phyloP scores from a whole-genome alignment of 2,329 filamentous ascomycete species.

The Macrophomina tecta region DNA sequence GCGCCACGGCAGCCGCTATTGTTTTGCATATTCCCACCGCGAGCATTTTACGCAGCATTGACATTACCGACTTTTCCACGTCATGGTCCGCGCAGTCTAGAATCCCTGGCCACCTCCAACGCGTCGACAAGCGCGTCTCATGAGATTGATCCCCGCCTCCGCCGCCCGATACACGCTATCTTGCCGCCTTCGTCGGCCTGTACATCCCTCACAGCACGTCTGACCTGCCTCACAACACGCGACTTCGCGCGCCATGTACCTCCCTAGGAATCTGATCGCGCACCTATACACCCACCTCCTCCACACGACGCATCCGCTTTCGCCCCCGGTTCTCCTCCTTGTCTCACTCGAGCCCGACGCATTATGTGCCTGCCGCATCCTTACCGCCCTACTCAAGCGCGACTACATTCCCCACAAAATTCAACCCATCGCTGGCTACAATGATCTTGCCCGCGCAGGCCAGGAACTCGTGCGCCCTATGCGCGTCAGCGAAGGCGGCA shows the following conservation, averaged over 20 bases:
- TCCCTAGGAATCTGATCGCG: conserved; percentile 85
- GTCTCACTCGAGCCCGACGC: conserved; percentile 94
- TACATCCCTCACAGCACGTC: background rate
- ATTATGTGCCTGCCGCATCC: conserved; percentile 91
- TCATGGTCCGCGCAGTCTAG: conserved; percentile 20
- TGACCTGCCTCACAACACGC: background rate
- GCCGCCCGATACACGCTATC: background rate
- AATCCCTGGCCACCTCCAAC: conserved; percentile 16
- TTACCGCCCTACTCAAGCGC: conserved; percentile 91
- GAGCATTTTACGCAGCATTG: conserved; percentile 16
- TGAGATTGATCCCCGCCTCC: background rate
- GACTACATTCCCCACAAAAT: conserved; percentile 99
- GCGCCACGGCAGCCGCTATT: conserved; percentile 9
- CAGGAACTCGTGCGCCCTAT: conserved; percentile 81
- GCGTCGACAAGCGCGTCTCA: conserved; percentile 24
- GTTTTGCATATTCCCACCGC: conserved; percentile 14
- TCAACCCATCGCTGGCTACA: conserved; percentile 91
- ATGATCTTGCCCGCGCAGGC: conserved; percentile 81
- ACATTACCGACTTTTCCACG: conserved; percentile 15
- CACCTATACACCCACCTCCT: conserved; percentile 92
- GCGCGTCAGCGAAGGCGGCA: conserved; percentile 83
- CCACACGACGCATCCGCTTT: conserved; percentile 84
- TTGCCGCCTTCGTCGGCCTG: background rate
- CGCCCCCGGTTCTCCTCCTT: conserved; percentile 87
- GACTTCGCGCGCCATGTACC: conserved; percentile 73